phyloP scores from a whole-genome alignment of 345 rosid species.

The Citrus hindsii region DNA sequence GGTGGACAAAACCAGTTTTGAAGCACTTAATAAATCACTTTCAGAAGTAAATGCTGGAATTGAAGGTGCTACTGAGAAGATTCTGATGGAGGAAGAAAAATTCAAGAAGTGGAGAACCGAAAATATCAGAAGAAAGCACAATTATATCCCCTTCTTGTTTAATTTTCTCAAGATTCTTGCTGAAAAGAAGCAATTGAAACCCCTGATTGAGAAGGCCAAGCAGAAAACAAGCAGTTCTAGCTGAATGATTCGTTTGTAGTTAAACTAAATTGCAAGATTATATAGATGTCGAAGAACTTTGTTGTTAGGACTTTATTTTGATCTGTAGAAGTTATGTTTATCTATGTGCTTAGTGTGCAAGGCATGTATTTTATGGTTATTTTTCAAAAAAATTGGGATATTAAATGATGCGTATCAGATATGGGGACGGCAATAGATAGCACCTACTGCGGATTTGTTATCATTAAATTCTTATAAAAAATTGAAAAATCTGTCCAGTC shows the following conservation, averaged over 20 bases:
- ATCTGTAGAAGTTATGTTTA: background rate
- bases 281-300: background rate
- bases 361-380: background rate
- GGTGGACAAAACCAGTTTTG: conserved; percentile 43
- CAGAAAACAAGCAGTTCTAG: conserved; percentile 65
- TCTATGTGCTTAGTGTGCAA: background rate
- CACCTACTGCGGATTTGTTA: too few species aligned
- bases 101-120: conserved; percentile 97
- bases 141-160: conserved; percentile 92
- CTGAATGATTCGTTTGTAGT: conserved; percentile 17
- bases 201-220: conserved; percentile 95
- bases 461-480: too few species aligned
- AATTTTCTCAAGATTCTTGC: conserved; percentile 97
- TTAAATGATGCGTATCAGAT: background rate
- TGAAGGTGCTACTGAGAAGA: conserved; percentile 79
- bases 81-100: conserved; percentile 91
- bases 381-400: background rate
- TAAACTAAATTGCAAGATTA: background rate
- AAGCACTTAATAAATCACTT: conserved; percentile 53
- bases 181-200: conserved; percentile 98
- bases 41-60: conserved; percentile 72
- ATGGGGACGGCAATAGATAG: background rate
- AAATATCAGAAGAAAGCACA: conserved; percentile 90
- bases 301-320: background rate
- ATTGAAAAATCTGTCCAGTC: too few species aligned